A percentile compares a stretch with the other conserved stretches of the same genome.
These are phyloP conservation scores for Sordariomycetes sp. DNA, from an alignment of 2,329 filamentous ascomycete species.

Conservation along the genomic window DNA sequence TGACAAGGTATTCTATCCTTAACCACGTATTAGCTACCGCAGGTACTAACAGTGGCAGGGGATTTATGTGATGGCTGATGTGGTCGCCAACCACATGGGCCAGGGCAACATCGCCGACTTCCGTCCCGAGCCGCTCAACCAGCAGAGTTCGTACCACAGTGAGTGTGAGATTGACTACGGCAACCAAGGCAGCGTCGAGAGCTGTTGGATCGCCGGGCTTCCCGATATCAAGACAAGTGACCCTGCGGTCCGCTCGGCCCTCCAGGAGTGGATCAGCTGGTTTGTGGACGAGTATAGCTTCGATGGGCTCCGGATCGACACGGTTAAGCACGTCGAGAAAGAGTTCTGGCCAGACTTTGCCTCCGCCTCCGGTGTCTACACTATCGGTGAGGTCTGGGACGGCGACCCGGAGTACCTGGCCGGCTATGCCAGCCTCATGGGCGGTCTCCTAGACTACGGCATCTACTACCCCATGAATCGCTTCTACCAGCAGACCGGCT, in stretches of 20 bases:
- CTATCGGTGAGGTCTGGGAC: slow-evolving; percentile 49
- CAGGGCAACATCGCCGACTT: slow-evolving; percentile 37
- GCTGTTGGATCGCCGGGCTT: slow-evolving; percentile 48
- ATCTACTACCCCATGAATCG: slow-evolving; percentile 30
- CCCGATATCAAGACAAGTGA: slow-evolving; percentile 51
- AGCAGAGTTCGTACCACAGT: slow-evolving; percentile 46
- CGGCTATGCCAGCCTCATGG: slow-evolving; percentile 41
- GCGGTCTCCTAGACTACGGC: slow-evolving; percentile 52
- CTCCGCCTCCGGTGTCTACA: slow-evolving; percentile 43
- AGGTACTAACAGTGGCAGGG: slow-evolving; percentile 10
- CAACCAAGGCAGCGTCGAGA: slow-evolving; percentile 33
- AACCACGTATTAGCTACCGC: slow-evolving; percentile 3
- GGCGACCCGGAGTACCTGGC: slow-evolving; percentile 39
- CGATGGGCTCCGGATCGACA: slow-evolving; percentile 51
- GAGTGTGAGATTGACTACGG: slow-evolving; percentile 47
- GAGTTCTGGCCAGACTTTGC: slow-evolving; percentile 46
- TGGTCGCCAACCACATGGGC: slow-evolving; percentile 50
- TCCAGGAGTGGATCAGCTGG: slow-evolving; percentile 46
- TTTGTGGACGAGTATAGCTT: slow-evolving; percentile 51
- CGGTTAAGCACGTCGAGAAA: slow-evolving; percentile 49
- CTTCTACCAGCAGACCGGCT: slow-evolving; percentile 26
- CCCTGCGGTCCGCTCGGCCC: slow-evolving; percentile 33
- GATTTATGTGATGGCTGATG: slow-evolving; percentile 49
- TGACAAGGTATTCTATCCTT: slow-evolving; percentile 31
- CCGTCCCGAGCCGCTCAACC: slow-evolving; percentile 33